Evolutionary conservation across 2,329 filamentous ascomycete genomes (phyloP).

Genomic region (Coniella lustricola): DNA sequence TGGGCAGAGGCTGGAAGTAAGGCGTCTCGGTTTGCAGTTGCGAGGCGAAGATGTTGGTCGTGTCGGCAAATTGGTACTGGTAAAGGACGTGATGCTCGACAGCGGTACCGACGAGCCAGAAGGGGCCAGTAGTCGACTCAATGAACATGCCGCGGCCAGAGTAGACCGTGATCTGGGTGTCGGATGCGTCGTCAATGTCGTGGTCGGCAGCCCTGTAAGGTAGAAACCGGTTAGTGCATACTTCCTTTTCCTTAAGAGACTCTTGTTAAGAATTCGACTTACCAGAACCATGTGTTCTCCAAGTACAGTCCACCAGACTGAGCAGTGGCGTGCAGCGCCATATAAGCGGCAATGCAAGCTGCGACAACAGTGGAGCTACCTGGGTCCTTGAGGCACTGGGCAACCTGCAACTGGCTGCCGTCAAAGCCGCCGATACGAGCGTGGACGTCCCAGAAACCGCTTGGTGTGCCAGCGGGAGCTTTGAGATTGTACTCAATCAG

Average conservation of each 20-base stretch:
- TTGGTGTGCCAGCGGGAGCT: constrained; percentile 29
- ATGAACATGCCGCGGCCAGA: constrained; percentile 41
- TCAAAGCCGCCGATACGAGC: constrained; percentile 65
- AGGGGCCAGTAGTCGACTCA: constrained; percentile 35
- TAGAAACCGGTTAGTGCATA: not conserved
- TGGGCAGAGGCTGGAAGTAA: constrained; percentile 62
- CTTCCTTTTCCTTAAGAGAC: not conserved
- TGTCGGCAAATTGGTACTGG: constrained; percentile 58
- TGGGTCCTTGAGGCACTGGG: constrained; percentile 55
- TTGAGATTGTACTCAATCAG: constrained; percentile 67
- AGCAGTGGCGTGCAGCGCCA: constrained; percentile 35
- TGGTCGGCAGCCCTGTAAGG: constrained; percentile 24
- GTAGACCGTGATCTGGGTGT: constrained; percentile 43
- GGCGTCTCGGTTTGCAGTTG: constrained; percentile 64
- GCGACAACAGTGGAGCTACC: constrained; percentile 21
- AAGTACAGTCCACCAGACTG: constrained; percentile 31
- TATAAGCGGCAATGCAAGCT: constrained; percentile 30
- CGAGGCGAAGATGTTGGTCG: constrained; percentile 55
- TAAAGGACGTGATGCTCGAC: constrained; percentile 60
- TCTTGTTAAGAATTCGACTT: constrained; percentile 1
- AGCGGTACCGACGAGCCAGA: constrained; percentile 60
- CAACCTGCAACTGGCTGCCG: constrained; percentile 59
- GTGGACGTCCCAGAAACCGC: constrained; percentile 68
- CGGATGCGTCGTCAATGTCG: constrained; percentile 29
- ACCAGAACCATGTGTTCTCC: constrained; percentile 44